These are phyloP conservation scores for Saturnispora hagleri DNA, from an alignment of 805 yeast species.

Conservation along the genomic window DNA sequence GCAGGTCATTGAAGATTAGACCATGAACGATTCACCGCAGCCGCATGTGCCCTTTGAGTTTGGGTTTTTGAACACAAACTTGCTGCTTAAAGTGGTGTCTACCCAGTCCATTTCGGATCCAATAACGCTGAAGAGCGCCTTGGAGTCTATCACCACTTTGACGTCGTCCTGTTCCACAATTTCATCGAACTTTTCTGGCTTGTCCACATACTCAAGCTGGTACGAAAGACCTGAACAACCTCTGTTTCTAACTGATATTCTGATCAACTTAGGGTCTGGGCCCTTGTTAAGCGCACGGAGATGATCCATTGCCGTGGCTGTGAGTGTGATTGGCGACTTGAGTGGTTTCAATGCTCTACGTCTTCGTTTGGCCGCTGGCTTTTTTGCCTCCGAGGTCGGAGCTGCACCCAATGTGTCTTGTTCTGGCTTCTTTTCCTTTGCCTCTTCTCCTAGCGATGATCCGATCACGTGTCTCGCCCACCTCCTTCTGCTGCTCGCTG, in stretches of 20 bases:
- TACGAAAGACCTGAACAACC: conserved; percentile 96
- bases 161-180: conserved; percentile 89
- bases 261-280: conserved; percentile 81
- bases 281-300: conserved; percentile 55
- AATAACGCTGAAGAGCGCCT: conserved; percentile 89
- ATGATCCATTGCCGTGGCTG: conserved; percentile 69
- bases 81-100: conserved; percentile 80
- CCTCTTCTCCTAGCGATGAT: conserved; percentile 6
- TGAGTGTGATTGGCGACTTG: conserved; percentile 78
- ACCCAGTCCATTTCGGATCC: conserved; percentile 99
- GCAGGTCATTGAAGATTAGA: conserved; percentile 29
- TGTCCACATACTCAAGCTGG: conserved; percentile 79
- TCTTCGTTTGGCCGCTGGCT: conserved; percentile 16
- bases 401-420: conserved; percentile 2
- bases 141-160: conserved; percentile 85
- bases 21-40: conserved; percentile 98
- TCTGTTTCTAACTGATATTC: conserved; percentile 90
- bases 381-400: conserved; percentile 9
- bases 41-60: conserved; percentile 98
- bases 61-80: conserved; percentile 91
- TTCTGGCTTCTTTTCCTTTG: conserved; percentile 1
- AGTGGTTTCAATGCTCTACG: conserved; percentile 74
- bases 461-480: conserved; percentile 28
- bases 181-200: conserved; percentile 95
- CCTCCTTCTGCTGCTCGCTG: conserved; percentile 11